A percentile compares a stretch with the other conserved stretches of the same genome.
Evolutionary conservation across 2,329 filamentous ascomycete genomes (phyloP).

Genomic region (Stachybotrys chartarum): DNA sequence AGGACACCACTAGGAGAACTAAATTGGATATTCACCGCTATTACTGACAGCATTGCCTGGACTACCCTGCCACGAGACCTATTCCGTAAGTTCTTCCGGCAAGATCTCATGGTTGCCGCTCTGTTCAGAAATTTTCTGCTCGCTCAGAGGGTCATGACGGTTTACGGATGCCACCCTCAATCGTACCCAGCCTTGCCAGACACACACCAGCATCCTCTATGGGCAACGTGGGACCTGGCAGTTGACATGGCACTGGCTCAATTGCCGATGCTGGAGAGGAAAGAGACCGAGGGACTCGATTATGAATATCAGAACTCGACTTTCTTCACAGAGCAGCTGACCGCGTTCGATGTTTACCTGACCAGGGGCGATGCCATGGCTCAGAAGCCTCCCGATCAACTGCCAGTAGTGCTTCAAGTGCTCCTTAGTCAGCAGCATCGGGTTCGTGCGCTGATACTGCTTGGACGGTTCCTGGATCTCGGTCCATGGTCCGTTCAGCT

Average conservation of each 20-base stretch:
- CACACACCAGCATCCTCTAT: slow-evolving; percentile 88
- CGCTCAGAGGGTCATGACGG: slow-evolving; percentile 90
- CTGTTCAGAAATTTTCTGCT: slow-evolving; percentile 94
- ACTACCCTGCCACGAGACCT: slow-evolving; percentile 83
- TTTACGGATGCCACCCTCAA: slow-evolving; percentile 91
- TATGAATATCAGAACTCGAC: slow-evolving; percentile 93
- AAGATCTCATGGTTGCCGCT: slow-evolving; percentile 98
- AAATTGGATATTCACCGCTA: slow-evolving; percentile 99
- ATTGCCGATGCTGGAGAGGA: slow-evolving; percentile 76
- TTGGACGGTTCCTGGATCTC: slow-evolving; percentile 89
- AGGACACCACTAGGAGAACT: slow-evolving; percentile 90
- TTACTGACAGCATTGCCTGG: slow-evolving; percentile 98
- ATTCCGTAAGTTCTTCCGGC: slow-evolving; percentile 94
- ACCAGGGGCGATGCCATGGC: slow-evolving; percentile 72
- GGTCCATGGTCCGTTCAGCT: slow-evolving; percentile 99
- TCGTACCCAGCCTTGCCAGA: slow-evolving; percentile 89
- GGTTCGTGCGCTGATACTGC: slow-evolving; percentile 79
- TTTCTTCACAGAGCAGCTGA: slow-evolving; percentile 96
- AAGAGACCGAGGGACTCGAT: slow-evolving; percentile 62
- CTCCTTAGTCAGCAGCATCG: slow-evolving; percentile 92
- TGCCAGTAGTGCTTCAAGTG: slow-evolving; percentile 93
- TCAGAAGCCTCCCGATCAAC: slow-evolving; percentile 83
- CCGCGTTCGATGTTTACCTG: slow-evolving; percentile 94
- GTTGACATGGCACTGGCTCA: slow-evolving; percentile 93
- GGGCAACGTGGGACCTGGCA: slow-evolving; percentile 96